A percentile compares a stretch with the other conserved stretches of the same genome.
These are phyloP conservation scores for Populus pruinosa DNA, from an alignment of 345 rosid genomes.

Conservation along the genomic window DNA sequence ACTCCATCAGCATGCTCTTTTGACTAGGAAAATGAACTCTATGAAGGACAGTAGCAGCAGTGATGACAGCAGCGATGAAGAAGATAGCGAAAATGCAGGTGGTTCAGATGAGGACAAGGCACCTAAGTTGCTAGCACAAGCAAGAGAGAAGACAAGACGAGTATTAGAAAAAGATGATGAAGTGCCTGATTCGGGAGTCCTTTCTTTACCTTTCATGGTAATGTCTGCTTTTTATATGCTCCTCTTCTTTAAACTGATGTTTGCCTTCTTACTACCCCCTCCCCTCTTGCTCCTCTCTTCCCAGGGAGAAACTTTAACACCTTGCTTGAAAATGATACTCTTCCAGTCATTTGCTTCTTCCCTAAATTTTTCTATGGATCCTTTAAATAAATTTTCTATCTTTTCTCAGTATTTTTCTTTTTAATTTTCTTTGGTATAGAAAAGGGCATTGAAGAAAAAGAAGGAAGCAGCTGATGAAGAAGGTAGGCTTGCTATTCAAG, in stretches of 20 bases:
- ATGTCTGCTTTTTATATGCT: not conserved
- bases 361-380: not conserved
- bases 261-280: not conserved
- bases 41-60: conserved; percentile 57
- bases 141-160: conserved; percentile 68
- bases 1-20: conserved; percentile 61
- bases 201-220: conserved; percentile 97
- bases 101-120: conserved; percentile 53
- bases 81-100: conserved; percentile 39
- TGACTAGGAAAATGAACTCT: conserved; percentile 84
- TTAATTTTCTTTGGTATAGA: conserved; percentile 38
- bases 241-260: not conserved
- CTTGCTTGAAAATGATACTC: not conserved
- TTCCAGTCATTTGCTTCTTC: not conserved
- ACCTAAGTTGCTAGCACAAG: conserved; percentile 54
- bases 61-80: conserved; percentile 58
- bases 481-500: conserved; percentile 74
- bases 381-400: not conserved
- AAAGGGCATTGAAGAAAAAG: conserved; percentile 68
- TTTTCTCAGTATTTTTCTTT: conserved; percentile 1
- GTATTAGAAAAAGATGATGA: conserved; percentile 61
- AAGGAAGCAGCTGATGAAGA: conserved; percentile 69
- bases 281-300: not conserved
- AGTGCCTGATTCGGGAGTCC: conserved; percentile 65
- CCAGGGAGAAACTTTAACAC: not conserved